These are phyloP conservation scores for Toxicodendron radicans DNA, from an alignment of 345 rosid genomes.

Conservation along the genomic window DNA sequence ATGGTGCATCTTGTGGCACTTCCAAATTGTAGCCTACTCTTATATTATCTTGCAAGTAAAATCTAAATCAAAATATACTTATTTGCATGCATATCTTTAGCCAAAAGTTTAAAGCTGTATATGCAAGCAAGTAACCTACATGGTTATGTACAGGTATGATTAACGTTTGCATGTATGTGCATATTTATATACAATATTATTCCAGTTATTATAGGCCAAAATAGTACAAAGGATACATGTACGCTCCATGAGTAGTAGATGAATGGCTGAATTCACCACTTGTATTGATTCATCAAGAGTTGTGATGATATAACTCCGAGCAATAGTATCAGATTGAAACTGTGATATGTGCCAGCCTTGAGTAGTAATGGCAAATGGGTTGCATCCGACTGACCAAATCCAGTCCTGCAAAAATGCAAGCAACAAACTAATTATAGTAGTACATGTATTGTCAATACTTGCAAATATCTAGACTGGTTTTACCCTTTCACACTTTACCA, in stretches of 20 bases:
- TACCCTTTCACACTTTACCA: background rate
- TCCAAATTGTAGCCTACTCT: background rate
- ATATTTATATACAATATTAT: background rate
- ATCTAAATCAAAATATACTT: background rate
- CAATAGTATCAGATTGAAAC: slow-evolving; percentile 89
- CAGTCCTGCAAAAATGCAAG: slow-evolving; percentile 64
- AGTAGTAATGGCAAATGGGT: slow-evolving; percentile 80
- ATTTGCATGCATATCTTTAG: background rate
- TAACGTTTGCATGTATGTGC: background rate
- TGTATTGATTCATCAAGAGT: slow-evolving; percentile 90
- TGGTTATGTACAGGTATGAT: no score
- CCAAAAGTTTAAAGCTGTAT: background rate
- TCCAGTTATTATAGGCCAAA: background rate
- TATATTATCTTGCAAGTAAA: background rate
- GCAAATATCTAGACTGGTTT: background rate
- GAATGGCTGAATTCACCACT: slow-evolving; percentile 77
- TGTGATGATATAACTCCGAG: slow-evolving; percentile 85
- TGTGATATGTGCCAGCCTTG: slow-evolving; percentile 87
- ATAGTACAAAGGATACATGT: slow-evolving; percentile 81
- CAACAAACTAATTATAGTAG: background rate
- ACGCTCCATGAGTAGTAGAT: slow-evolving; percentile 74
- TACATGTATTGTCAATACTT: background rate
- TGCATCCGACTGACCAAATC: slow-evolving; percentile 98
- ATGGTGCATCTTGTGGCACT: background rate
- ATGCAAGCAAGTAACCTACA: background rate